A percentile compares a stretch with the other conserved stretches of the same genome.
These are phyloP conservation scores for Colletotrichum navitas DNA, from an alignment of 2,329 filamentous ascomycete species.

Conservation along the genomic window DNA sequence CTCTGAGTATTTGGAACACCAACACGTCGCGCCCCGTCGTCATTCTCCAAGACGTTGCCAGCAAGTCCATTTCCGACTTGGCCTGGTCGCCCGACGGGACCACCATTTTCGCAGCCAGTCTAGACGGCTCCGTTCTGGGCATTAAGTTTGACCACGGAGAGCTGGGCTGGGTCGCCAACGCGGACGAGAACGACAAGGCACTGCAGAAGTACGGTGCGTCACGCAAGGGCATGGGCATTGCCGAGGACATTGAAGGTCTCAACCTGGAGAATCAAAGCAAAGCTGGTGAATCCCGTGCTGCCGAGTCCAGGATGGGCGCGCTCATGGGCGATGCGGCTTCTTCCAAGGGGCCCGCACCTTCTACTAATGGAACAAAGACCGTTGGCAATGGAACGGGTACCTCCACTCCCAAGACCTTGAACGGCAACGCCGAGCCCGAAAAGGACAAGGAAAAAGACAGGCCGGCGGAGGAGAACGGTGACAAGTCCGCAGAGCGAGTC, in stretches of 20 bases:
- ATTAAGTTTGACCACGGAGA: conserved; percentile 88
- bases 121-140: conserved; percentile 89
- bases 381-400: conserved; percentile 49
- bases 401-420: conserved; percentile 55
- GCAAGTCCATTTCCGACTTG: conserved; percentile 93
- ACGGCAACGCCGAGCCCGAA: conserved; percentile 53
- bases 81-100: conserved; percentile 94
- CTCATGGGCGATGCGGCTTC: conserved; percentile 87
- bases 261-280: conserved; percentile 92
- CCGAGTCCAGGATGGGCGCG: conserved; percentile 97
- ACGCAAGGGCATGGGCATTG: conserved; percentile 87
- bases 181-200: conserved; percentile 92
- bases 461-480: conserved; percentile 60
- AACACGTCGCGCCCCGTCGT: conserved; percentile 92
- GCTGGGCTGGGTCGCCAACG: conserved; percentile 86
- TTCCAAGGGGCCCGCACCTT: conserved; percentile 62
- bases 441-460: conserved; percentile 51
- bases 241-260: conserved; percentile 91
- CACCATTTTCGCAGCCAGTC: conserved; percentile 84
- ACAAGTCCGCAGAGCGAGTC: conserved; percentile 67
- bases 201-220: conserved; percentile 93
- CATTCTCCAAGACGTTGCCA: conserved; percentile 87
- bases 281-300: conserved; percentile 87
- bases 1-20: conserved; percentile 97
- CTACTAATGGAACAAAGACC: conserved; percentile 65